Evolutionary conservation across 1,284 basidiomycete genomes (phyloP).

Genomic region (Leccinum glutinopallens): DNA sequence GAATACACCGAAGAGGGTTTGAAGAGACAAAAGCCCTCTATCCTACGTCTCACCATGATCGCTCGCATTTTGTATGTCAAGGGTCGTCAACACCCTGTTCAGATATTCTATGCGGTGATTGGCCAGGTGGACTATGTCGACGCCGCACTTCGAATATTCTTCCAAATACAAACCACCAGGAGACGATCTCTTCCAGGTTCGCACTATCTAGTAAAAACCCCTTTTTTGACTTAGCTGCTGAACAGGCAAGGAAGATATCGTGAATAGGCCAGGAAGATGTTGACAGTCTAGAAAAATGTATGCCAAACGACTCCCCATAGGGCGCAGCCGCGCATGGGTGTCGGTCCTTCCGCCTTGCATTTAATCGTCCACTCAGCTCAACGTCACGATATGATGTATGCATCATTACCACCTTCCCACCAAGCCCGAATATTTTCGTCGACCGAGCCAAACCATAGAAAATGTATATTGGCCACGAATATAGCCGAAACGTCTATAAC

Average conservation of each 20-base stretch:
- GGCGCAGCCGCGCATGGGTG: constrained; percentile 52
- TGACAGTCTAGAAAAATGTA: constrained; percentile 79
- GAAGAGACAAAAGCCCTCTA: too few species aligned
- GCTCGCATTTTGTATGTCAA: constrained; percentile 87
- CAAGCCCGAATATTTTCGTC: constrained; percentile 80
- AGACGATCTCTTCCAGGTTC: constrained; percentile 88
- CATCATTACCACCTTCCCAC: constrained; percentile 76
- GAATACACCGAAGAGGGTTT: too few species aligned
- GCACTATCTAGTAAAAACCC: constrained; percentile 7
- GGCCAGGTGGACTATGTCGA: constrained; percentile 88
- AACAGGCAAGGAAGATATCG: constrained; percentile 66
- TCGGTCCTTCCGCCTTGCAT: constrained; percentile 36
- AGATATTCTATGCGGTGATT: constrained; percentile 71
- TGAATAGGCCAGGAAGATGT: constrained; percentile 60
- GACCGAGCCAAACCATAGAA: constrained; percentile 73
- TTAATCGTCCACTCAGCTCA: constrained; percentile 1
- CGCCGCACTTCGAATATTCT: constrained; percentile 85
- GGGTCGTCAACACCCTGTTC: constrained; percentile 92
- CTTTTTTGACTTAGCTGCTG: not conserved
- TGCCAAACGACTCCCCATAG: constrained; percentile 62
- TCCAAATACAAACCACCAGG: constrained; percentile 90
- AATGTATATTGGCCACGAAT: constrained; percentile 93
- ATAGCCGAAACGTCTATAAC: constrained; percentile 99
- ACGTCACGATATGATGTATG: constrained; percentile 77
- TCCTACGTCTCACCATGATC: too few species aligned